Base-by-base conservation (phyloP, 345 rosid genomes). In the Cardiospermum halicacabum region DNA sequence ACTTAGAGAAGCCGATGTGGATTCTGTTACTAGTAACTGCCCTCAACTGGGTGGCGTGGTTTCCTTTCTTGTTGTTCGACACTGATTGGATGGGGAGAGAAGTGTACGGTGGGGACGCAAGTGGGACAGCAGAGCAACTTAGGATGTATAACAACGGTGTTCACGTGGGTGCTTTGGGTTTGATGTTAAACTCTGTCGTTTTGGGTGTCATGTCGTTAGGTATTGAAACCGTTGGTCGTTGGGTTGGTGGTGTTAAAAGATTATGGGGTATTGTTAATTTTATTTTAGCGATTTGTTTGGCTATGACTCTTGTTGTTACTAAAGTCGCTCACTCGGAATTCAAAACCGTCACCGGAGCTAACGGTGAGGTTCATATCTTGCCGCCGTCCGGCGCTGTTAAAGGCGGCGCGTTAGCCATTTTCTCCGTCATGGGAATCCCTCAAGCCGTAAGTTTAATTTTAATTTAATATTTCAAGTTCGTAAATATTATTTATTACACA, bases 81-180 rank as follows among this genome's bases (percentile, higher is more conserved):
- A 92, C 98, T 6, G 96, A 92, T 19, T 92, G 97, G 98, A 82
- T 88, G 90, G 98, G 97, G 19, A 73, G 89, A 25, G 93, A 92
- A 64, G 91, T 92, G 54, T 92, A 82, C 83, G 98, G 98, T 1
- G 98, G 98, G 1, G 54, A 69, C 65, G 71, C 89, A 0, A 64
- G 61, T 8, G 87, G 87, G 2, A 25, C 25, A 0, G 62, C 60
- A 3, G 64, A 21, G 3, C 56, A 66, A 53, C 42, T 65, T 67
- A 70, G 47, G 40, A 19, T 84, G 51, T 92, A 89, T 65, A 80
- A 82, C 47, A 72, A 48, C 3, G 98, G 98, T 0, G 96, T 92
- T 5, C 78, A 85, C 22, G 83, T 89, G 1, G 98, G 98, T 10
- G 80, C 98, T 12, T 65, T 89, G 69, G 98, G 98, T 2, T 78